Evolutionary conservation across 768 basidiomycete genomes (phyloP).

Genomic region (Lactifluus pinguis): DNA sequence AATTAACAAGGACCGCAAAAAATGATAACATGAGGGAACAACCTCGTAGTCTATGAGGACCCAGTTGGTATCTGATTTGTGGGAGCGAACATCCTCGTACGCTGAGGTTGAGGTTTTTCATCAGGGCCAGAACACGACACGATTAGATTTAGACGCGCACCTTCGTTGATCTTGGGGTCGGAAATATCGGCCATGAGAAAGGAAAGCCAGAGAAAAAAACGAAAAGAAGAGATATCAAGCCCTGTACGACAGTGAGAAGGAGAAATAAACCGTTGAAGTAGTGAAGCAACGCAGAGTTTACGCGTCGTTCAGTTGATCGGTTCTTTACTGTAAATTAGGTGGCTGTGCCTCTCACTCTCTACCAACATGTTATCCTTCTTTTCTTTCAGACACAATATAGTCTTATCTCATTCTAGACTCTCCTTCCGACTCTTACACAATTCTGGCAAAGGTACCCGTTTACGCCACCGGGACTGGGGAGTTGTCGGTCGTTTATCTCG

Average conservation of each 20-base stretch:
- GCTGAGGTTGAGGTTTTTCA: conserved; percentile 41
- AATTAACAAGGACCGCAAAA: neutral
- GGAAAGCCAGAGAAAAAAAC: neutral
- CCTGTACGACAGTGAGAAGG: conserved; percentile 2
- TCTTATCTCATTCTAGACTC: neutral
- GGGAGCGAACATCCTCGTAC: conserved; percentile 77
- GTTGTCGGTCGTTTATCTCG: conserved; percentile 7
- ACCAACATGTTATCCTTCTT: conserved; percentile 2
- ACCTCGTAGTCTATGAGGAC: conserved; percentile 84
- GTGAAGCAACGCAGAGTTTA: neutral
- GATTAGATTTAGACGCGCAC: neutral
- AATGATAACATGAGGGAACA: neutral
- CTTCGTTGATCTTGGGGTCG: conserved; percentile 19
- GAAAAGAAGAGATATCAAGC: neutral
- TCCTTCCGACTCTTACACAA: neutral
- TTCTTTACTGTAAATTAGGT: neutral
- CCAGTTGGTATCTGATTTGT: conserved; percentile 88
- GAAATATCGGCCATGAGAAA: conserved; percentile 18
- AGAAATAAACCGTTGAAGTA: neutral
- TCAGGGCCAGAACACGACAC: neutral
- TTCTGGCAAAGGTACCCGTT: neutral
- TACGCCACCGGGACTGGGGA: conserved; percentile 14
- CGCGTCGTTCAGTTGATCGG: neutral
- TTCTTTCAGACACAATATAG: neutral
- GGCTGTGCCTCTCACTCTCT: conserved; percentile 10